Percentiles rank a stretch among this genome's conserved stretches.
Conservation (phyloP, 2,329 filamentous ascomycete genomes). For the Cladosporium sp. region DNA sequence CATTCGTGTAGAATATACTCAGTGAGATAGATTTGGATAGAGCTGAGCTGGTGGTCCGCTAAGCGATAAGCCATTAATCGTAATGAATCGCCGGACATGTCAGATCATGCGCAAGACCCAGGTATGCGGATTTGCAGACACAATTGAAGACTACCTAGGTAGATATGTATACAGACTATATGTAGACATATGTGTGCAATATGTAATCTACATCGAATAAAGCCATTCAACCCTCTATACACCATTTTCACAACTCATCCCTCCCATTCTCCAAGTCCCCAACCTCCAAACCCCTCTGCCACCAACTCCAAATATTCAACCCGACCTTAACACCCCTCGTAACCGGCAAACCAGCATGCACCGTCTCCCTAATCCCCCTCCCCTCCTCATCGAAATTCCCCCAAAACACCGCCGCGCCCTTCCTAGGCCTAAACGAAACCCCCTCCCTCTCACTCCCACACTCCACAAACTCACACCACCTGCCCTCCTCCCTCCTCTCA, state of each 20-base stretch:
- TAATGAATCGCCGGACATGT: too few species aligned
- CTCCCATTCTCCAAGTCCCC: slow-evolving; percentile 13
- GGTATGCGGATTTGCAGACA: too few species aligned
- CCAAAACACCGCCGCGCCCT: slow-evolving; percentile 60
- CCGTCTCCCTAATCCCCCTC: slow-evolving; percentile 54
- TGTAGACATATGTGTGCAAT: too few species aligned
- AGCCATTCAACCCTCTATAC: not conserved
- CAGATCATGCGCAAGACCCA: too few species aligned
- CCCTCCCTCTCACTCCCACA: slow-evolving; percentile 44
- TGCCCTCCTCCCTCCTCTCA: slow-evolving; percentile 30
- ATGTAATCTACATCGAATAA: too few species aligned
- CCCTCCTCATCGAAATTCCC: slow-evolving; percentile 56
- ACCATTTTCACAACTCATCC: not conserved
- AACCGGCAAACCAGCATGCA: slow-evolving; percentile 59
- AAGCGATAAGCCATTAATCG: too few species aligned
- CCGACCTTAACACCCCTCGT: slow-evolving; percentile 54
- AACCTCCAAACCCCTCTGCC: slow-evolving; percentile 33
- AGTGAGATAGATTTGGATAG: too few species aligned
- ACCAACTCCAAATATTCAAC: slow-evolving; percentile 64
- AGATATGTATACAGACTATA: too few species aligned
- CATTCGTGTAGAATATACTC: too few species aligned
- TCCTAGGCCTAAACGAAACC: slow-evolving; percentile 55
- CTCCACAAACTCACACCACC: slow-evolving; percentile 57
- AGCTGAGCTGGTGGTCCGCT: too few species aligned
- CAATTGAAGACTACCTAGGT: too few species aligned